Evolutionary conservation across 2,329 filamentous ascomycete genomes (phyloP), one percentile per base, ranked within the genome.

Genomic region (Cordyceps tenuipes): DNA sequence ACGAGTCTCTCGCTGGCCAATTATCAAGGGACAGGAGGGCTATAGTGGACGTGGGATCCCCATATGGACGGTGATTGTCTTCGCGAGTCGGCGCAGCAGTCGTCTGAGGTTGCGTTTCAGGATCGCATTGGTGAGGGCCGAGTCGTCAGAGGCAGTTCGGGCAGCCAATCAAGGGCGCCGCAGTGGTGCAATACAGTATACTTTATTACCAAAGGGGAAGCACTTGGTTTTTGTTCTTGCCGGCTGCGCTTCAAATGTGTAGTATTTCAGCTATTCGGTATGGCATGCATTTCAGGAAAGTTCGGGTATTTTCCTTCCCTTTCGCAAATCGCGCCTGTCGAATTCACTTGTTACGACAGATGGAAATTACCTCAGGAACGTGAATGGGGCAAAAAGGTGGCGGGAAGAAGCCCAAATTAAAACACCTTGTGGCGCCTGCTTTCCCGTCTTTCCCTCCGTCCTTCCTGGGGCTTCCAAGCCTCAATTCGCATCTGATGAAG

Each of bases 41-140:
- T 36, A 57, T 47, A 57, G 34, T 5, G n/a, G n/a, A 46, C 21
- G 17, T 26, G 36, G 50, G 7, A 21, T 10, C 43, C 43, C 17
- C 12, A 46, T 46, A 46, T 31, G 52, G n/a, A 5, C 39, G n/a
- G 17, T 4, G 19, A 15, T 43, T n/a, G n/a, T 15, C 12, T 7
- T 43, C 19, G 15, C 41, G 15, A 5, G 5, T 46, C 13, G 43
- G 53, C 8, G 55, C 46, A 41, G 41, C 26, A 15, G 17, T 19
- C 34, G 48, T 59, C 23, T 23, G 56, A 59, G 56, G 48, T 52
- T 52, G 56, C 56, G 56, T 59, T 59, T 59, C 56, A 59, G 56
- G 48, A 44, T 15, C 6, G 47, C 17, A 13, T 31, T 59, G 48
- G 56, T 58, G 56, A 58, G 39, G 34, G 56, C 56, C 44, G 13